Evolutionary conservation across 805 yeast genomes (phyloP).

Genomic region (Ogataea sp.): DNA sequence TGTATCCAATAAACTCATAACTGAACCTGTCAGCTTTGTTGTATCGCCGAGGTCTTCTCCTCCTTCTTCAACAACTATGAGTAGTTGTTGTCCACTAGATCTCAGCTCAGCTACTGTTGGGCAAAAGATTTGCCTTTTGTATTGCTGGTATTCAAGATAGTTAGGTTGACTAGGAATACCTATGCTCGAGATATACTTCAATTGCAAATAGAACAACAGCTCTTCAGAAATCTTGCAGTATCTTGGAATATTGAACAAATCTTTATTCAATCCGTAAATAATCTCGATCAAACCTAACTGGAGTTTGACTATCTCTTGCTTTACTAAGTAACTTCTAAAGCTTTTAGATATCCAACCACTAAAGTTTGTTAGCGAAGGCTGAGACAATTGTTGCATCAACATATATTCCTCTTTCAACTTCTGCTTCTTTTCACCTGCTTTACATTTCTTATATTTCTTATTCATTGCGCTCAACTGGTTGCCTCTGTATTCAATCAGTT

Average conservation of each 20-base stretch:
- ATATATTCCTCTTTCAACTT: conserved; percentile 29
- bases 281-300: conserved; percentile 16
- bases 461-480: conserved; percentile 10
- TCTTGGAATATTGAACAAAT: conserved; percentile 18
- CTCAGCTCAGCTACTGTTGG: neutral
- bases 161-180: conserved; percentile 68
- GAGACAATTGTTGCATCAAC: neutral
- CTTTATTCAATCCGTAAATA: neutral
- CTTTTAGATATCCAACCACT: no score
- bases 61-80: neutral
- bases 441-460: conserved; percentile 16
- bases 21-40: no score
- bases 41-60: no score
- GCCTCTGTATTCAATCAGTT: conserved; percentile 11
- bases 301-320: no score
- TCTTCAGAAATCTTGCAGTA: conserved; percentile 21
- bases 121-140: neutral
- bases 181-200: conserved; percentile 74
- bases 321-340: no score
- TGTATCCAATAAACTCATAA: no score
- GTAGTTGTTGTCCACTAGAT: no score
- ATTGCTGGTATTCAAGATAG: conserved; percentile 27
- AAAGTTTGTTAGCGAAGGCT: neutral
- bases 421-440: conserved; percentile 12
- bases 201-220: conserved; percentile 45